Evolutionary conservation across 2,329 filamentous ascomycete genomes (phyloP).

Genomic region (Exophiala lecanii-corni): DNA sequence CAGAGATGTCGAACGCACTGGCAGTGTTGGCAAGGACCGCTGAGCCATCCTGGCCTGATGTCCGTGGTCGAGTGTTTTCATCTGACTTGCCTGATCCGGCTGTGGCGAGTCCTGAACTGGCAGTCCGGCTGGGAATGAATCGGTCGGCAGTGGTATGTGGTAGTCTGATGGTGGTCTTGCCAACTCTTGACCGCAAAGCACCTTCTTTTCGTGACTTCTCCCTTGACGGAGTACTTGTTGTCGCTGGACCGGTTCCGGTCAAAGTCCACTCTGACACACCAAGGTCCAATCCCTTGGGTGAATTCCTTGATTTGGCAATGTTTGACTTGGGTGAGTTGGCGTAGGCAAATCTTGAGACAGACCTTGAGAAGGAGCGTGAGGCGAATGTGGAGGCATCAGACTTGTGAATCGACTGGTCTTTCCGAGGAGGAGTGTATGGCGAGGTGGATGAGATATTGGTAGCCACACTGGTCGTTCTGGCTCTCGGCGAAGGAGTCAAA

Average conservation of each 20-base stretch:
- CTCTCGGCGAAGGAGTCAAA: conserved; percentile 81
- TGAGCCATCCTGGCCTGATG: conserved; percentile 65
- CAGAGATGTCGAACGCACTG: conserved; percentile 56
- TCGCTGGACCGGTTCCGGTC: conserved; percentile 67
- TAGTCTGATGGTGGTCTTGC: conserved; percentile 70
- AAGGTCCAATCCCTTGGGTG: conserved; percentile 81
- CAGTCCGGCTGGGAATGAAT: conserved; percentile 90
- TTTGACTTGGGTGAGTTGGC: conserved; percentile 95
- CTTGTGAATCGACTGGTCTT: conserved; percentile 68
- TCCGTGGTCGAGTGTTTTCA: conserved; percentile 70
- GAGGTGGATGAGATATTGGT: conserved; percentile 53
- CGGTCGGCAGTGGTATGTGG: conserved; percentile 73
- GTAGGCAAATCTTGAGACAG: conserved; percentile 58
- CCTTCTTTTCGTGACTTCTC: conserved; percentile 56
- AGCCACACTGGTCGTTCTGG: conserved; percentile 48
- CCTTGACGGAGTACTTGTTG: conserved; percentile 50
- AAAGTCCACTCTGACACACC: conserved; percentile 90
- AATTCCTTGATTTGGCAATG: conserved; percentile 70
- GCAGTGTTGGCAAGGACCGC: conserved; percentile 68
- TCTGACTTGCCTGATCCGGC: conserved; percentile 80
- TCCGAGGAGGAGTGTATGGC: conserved; percentile 69
- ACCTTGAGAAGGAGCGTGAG: conserved; percentile 55
- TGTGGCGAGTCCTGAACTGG: conserved; percentile 83
- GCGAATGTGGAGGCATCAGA: conserved; percentile 72
- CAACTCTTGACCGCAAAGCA: conserved; percentile 42